Conservation (phyloP, 495 filamentous ascomycete genomes). For the Rhizodiscina lignyota region DNA sequence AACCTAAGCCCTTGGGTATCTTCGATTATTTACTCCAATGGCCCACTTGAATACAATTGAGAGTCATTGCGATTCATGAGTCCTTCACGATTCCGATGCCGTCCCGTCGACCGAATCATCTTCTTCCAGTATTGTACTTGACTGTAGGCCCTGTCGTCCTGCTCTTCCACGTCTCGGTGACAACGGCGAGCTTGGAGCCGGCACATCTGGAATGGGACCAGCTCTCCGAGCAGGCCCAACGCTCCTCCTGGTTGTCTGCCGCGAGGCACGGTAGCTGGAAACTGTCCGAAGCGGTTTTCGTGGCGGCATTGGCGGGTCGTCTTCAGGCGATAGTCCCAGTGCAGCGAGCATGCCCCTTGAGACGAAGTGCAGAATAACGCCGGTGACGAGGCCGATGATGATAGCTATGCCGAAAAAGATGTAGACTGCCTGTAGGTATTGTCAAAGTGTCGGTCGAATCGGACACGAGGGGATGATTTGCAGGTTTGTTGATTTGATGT, state of each 20-base stretch:
- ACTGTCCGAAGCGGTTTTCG: background rate
- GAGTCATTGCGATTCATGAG: too few relatives aligned
- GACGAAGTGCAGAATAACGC: slow-evolving; percentile 29
- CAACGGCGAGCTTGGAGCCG: background rate
- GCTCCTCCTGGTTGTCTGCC: background rate
- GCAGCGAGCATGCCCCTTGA: slow-evolving; percentile 23
- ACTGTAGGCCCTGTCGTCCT: slow-evolving; percentile 4
- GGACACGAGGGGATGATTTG: slow-evolving; percentile 7
- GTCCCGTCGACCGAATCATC: too few relatives aligned
- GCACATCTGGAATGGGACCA: background rate
- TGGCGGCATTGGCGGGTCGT: background rate
- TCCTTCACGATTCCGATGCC: too few relatives aligned
- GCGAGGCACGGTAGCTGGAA: background rate
- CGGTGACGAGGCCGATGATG: slow-evolving; percentile 37
- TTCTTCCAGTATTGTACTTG: slow-evolving; percentile 19
- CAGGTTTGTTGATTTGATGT: slow-evolving; percentile 1
- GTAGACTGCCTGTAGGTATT: slow-evolving; percentile 36
- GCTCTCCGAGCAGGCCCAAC: background rate
- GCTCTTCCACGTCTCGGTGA: background rate
- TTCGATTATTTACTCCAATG: too few relatives aligned
- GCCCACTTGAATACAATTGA: too few relatives aligned
- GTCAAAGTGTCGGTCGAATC: slow-evolving; percentile 8
- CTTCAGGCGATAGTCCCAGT: slow-evolving; percentile 13
- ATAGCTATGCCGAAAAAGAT: slow-evolving; percentile 45
- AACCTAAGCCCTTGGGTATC: too few relatives aligned